Base-by-base conservation (phyloP, 768 basidiomycete species). In the Lactarius sp. region DNA sequence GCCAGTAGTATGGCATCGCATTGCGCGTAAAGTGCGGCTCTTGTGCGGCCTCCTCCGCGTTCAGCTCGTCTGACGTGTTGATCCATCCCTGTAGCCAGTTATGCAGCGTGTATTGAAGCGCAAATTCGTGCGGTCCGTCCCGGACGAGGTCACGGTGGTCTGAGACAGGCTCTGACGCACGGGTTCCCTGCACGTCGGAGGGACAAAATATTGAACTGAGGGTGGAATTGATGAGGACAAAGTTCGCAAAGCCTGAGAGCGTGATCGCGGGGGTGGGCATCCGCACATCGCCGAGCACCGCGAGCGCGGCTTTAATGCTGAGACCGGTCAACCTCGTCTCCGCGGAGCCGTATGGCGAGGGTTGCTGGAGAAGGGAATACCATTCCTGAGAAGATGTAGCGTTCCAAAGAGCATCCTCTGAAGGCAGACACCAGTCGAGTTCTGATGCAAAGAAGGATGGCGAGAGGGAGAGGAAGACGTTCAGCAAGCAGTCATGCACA, bases 21-120 rank as follows among this genome's bases (percentile, higher is more conserved):
- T 69, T 69, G 16, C 52, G 64, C 14, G 58, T 61, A 31, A 70
- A 67, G 22, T 27, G 62, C 31, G 65, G 54, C 42, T 63, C 66
- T 20, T 59, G 51, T 9, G n/a, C 41, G 52, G 59, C 68, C 22
- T 61, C 49, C 42, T 44, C 53, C 65, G 54, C n/a, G 18, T 36
- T 18, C 20, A 27, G 56, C 16, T 70, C 59, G 27, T 66, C 56
- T 12, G 62, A 50, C 4, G 62, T 60, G 42, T 56, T 31, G 52
- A 75, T 68, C 82, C 82, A 83, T 66, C 78, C 76, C 56, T 79
- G 77, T 41, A 82, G 71, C 82, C 82, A 83, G 65, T 80, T 81
- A 64, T 83, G 80, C 14, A 84, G 72, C 6, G 78, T 75, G 66
- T 75, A 78, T 67, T 83, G 81, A 36, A 77, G 73, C 20, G 72